Evolutionary conservation across 306 rosid species (phyloP).

Genomic region (Medicago ruthenica): DNA sequence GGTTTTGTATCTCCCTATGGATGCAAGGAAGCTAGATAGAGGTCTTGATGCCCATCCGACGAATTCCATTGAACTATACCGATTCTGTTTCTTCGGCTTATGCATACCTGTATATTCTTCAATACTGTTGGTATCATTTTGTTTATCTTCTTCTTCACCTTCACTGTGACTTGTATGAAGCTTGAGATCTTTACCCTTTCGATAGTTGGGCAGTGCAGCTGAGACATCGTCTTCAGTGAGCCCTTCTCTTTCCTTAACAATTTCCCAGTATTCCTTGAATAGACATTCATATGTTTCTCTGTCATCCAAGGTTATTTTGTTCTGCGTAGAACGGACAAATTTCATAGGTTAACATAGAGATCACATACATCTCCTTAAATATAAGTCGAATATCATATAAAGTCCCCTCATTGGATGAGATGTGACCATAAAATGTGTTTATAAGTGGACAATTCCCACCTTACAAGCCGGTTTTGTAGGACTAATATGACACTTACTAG

Average conservation of each 20-base stretch:
- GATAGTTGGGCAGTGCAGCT: conserved; percentile 27
- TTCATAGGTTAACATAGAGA: neutral
- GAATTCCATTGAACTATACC: conserved; percentile 37
- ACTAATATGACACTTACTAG: conserved; percentile 28
- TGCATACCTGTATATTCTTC: conserved; percentile 15
- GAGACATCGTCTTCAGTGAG: conserved; percentile 45
- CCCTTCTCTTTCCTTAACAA: conserved; percentile 64
- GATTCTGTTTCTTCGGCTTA: conserved; percentile 39
- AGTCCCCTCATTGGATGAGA: no score
- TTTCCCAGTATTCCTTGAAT: conserved; percentile 84
- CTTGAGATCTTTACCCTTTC: conserved; percentile 31
- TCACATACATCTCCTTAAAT: conserved; percentile 4
- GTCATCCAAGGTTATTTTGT: conserved; percentile 54
- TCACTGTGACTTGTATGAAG: conserved; percentile 17
- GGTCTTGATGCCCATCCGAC: conserved; percentile 72
- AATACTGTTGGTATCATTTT: conserved; percentile 29
- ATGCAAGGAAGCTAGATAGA: conserved; percentile 65
- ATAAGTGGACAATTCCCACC: no score
- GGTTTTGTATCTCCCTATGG: conserved; percentile 55
- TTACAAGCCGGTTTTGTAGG: neutral
- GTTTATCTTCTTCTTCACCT: conserved; percentile 35
- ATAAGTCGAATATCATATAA: conserved; percentile 8
- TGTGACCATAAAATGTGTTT: no score
- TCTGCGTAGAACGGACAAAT: conserved; percentile 54
- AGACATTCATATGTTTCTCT: conserved; percentile 67